phyloP scores from a whole-genome alignment of 352 stramenopile species.

The Globisporangium abappressorium region DNA sequence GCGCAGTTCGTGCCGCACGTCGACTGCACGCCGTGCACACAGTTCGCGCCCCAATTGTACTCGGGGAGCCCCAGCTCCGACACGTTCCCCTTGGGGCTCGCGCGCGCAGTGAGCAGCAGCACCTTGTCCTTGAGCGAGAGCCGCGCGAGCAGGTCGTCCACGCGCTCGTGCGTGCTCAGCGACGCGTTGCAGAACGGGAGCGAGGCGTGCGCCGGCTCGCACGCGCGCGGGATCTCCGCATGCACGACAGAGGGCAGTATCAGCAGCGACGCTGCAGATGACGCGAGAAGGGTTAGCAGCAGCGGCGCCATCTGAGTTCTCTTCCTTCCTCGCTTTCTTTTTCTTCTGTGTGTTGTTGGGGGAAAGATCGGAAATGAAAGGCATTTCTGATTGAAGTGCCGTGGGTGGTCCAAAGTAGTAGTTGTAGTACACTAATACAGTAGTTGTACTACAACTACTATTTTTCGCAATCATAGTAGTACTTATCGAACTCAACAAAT shows the following conservation, averaged over 20 bases:
- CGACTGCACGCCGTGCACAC: conserved; percentile 89
- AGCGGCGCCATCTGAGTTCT: background rate
- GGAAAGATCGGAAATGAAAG: conserved; percentile 7
- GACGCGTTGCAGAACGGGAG: conserved; percentile 81
- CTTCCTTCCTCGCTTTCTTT: background rate
- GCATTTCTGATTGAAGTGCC: background rate
- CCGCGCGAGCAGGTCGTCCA: conserved; percentile 71
- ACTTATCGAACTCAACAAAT: no score
- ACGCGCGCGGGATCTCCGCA: conserved; percentile 55
- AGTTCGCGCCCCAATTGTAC: conserved; percentile 94
- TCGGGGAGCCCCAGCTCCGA: conserved; percentile 76
- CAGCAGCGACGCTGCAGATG: background rate
- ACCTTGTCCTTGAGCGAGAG: conserved; percentile 73
- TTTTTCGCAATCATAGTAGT: no score
- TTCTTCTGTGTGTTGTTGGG: background rate
- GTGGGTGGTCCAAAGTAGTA: background rate
- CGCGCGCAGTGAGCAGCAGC: conserved; percentile 64
- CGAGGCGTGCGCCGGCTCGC: conserved; percentile 24
- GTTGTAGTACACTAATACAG: no score
- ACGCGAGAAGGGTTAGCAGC: background rate
- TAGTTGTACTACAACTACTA: no score
- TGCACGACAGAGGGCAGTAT: no score
- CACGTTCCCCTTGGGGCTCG: conserved; percentile 70
- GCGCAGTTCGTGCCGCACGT: conserved; percentile 74
- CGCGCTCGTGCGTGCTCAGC: conserved; percentile 49